Evolutionary conservation across 192 early-diverging fungal species (phyloP).

Genomic region (Obelidium mucronatum): DNA sequence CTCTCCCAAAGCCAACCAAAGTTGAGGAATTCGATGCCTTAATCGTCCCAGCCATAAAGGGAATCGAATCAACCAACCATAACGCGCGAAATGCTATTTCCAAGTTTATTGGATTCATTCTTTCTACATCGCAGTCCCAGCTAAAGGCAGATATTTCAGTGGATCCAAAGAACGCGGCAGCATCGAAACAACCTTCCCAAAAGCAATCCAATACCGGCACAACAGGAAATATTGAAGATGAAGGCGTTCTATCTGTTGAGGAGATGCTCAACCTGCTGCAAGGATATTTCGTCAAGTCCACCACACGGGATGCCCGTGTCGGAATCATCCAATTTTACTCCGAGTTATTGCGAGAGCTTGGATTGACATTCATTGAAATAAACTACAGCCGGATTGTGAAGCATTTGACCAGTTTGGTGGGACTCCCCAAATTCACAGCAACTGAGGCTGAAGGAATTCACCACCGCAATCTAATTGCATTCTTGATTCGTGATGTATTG

Average conservation of each 20-base stretch:
- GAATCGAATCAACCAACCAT: constrained; percentile 59
- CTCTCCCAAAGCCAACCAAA: constrained; percentile 50
- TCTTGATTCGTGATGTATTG: constrained; percentile 76
- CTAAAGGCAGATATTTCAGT: constrained; percentile 41
- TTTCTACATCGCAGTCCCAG: constrained; percentile 60
- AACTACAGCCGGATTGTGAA: constrained; percentile 76
- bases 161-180: background rate
- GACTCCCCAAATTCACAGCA: constrained; percentile 56
- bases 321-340: constrained; percentile 86
- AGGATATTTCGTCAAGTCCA: constrained; percentile 63
- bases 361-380: constrained; percentile 70
- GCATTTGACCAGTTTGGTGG: constrained; percentile 70
- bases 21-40: constrained; percentile 64
- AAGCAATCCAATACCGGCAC: too few relatives aligned
- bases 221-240: constrained; percentile 29
- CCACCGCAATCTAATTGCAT: constrained; percentile 65
- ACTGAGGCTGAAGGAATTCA: constrained; percentile 64
- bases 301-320: constrained; percentile 70
- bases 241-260: constrained; percentile 59
- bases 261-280: constrained; percentile 78
- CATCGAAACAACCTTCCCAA: background rate
- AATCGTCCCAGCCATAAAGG: constrained; percentile 54
- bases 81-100: constrained; percentile 57
- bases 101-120: constrained; percentile 56
- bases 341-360: constrained; percentile 72